Evolutionary conservation across 225 moss, liverwort and hornwort species (phyloP), one percentile per base, ranked within the genome.

Genomic region (Neckera pumila): DNA sequence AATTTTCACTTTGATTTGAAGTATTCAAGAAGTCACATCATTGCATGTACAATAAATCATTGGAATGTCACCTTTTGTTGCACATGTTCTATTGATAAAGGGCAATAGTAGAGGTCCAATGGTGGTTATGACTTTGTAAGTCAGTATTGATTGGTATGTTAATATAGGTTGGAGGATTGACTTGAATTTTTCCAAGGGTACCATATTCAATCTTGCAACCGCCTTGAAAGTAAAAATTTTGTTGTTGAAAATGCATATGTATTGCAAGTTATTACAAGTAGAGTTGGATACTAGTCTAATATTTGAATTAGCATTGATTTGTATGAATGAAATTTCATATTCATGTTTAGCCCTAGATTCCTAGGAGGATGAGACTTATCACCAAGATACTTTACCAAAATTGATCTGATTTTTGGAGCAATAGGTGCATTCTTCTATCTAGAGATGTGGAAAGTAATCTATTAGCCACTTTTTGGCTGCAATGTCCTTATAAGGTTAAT

Each of bases 101-200:
- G 14, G 1, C 7, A 40, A 38, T 40, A 40, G 14, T 69, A 22
- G 40, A 13, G 0, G 38, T 38, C 23, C 7, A 69, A 38, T 38
- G 3, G 11, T n/a, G 21, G 40, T 70, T 8, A 70, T 69, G 13
- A 38, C 7, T 23, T 69, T 38, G 0, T 69, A 69, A 38, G 13
- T 23, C 13, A 69, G 13, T 23, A 67, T 67, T n/a, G 12, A n/a
- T 38, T 69, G n/a, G 10, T 17, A 36, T 36, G 36, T 17, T 21
- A 19, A 11, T 1, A 1, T 20, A 20, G 11, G 11, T 1, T 0
- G 1, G n/a, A 21, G 66, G 11, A 19, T 36, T 10, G 11, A 10
- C 5, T 36, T 65, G 36, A 18, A 19, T 19, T 19, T 17, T 36
- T 10, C 5, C 1, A 65, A 36, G 1, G 18, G 2, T 65, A 19